Evolutionary conservation across 1,284 basidiomycete genomes (phyloP), one percentile per base, ranked within the genome.

Genomic region (Papiliotrema terrestris): DNA sequence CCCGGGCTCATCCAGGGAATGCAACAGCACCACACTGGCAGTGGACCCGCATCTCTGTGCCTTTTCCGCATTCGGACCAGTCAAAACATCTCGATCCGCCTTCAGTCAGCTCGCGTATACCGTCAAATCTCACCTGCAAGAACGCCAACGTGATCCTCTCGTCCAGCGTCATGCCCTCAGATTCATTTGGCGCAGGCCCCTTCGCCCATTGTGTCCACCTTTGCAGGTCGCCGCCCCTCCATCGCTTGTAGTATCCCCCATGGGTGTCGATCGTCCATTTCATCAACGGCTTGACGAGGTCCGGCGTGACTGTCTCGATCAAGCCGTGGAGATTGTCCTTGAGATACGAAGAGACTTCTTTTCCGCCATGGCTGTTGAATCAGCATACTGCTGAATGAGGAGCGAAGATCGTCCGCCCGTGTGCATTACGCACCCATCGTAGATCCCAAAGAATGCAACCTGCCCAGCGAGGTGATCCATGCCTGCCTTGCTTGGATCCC

Each of bases 21-120:
- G 93, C 17, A 98, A 78, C 42, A 98, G 81, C 0, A 86, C 89
- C 1, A 97, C 84, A 0, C 91, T 94, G 1, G 91, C 91, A 1
- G 94, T 96, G 19, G 92, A 91, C 3, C 95, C 95, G 37, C 78
- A 78, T 36, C 66, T 56, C 38, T 76, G 66, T 0, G 72, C 63
- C 23, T 81, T 59, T 78, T 80, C 72, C 83, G 86, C 62, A 70
- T 81, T 26, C 32, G 25, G 25, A 22, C 45, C 45, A 80, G 84
- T 56, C 83, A 80, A 65, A 80, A 86, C 71, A 78, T 84, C 69
- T 84, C 86, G 65, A 82, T 86, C 84, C 81, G 75, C 69, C 78
- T 79, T 46, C 52, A 45, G 49, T 26, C 23, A 37, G 45, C 36
- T 17, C 15, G 4, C 6, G 17, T 44, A 15, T 38, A 6, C 26